These are phyloP conservation scores for Nymphaea colorata DNA, from an alignment of 164 flowering plant species.

Conservation along the genomic window DNA sequence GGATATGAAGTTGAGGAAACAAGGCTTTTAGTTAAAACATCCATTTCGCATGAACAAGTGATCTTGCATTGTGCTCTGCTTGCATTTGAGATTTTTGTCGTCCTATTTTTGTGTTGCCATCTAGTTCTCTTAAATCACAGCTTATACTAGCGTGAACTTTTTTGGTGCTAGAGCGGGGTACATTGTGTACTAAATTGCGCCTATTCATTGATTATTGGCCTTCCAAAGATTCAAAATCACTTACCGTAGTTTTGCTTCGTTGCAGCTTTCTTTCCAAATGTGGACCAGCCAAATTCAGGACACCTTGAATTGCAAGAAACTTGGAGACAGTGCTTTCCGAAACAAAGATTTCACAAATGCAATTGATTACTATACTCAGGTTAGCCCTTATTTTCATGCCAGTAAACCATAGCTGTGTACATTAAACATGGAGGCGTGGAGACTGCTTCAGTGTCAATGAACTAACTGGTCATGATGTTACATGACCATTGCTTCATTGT, in stretches of 20 bases:
- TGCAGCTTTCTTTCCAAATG: conserved; percentile 93
- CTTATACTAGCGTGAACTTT: too few relatives aligned
- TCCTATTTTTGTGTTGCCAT: too few relatives aligned
- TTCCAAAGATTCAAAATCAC: not conserved
- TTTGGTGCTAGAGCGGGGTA: too few relatives aligned
- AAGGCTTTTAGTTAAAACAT: too few relatives aligned
- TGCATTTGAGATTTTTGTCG: too few relatives aligned
- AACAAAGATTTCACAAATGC: conserved; percentile 69
- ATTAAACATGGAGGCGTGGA: not conserved
- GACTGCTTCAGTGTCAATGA: not conserved
- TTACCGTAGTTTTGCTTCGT: not conserved
- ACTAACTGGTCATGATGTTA: not conserved
- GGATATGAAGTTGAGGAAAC: too few relatives aligned
- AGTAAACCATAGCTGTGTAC: not conserved
- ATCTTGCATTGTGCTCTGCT: too few relatives aligned
- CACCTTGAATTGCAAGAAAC: conserved; percentile 74
- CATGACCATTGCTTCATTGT: not conserved
- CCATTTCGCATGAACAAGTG: too few relatives aligned
- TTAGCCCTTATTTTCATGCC: conserved; percentile 8
- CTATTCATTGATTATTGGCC: too few relatives aligned
- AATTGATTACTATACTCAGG: conserved; percentile 69
- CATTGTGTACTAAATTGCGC: too few relatives aligned
- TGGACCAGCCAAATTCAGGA: conserved; percentile 97
- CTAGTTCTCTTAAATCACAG: too few relatives aligned
- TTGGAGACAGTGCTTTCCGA: conserved; percentile 76